These are phyloP conservation scores for Cladophialophora bantiana DNA, from an alignment of 2,329 filamentous ascomycete genomes.

Conservation along the genomic window DNA sequence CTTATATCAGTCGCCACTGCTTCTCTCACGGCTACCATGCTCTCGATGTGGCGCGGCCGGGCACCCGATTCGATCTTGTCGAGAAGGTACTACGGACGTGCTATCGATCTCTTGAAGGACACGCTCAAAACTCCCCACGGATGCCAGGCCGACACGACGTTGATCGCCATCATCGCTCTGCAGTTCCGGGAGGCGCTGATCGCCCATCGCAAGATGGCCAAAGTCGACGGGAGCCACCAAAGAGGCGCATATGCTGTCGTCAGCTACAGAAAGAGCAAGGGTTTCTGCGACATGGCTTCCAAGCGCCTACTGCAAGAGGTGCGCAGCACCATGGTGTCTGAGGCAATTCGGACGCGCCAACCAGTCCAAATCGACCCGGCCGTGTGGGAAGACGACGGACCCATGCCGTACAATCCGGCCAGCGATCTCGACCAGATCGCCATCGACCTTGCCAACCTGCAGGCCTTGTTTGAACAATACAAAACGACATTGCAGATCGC, in stretches of 20 bases:
- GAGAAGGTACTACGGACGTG: slow-evolving; percentile 4
- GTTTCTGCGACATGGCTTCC: slow-evolving; percentile 8
- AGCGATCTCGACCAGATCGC: slow-evolving; percentile 15
- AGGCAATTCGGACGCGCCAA: slow-evolving; percentile 11
- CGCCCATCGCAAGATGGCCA: slow-evolving; percentile 9
- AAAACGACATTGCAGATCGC: background rate
- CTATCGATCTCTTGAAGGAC: slow-evolving; percentile 10
- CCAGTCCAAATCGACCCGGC: slow-evolving; percentile 1
- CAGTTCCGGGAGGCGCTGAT: slow-evolving; percentile 14
- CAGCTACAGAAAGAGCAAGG: slow-evolving; percentile 9
- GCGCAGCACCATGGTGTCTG: slow-evolving; percentile 12
- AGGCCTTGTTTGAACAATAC: slow-evolving; percentile 8
- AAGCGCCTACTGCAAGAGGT: slow-evolving; percentile 11
- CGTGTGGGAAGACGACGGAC: slow-evolving; percentile 12
- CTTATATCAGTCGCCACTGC: slow-evolving; percentile 2
- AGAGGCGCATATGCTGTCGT: slow-evolving; percentile 13
- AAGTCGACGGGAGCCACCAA: slow-evolving; percentile 14
- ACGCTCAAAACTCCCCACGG: background rate
- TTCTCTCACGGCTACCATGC: slow-evolving; percentile 8
- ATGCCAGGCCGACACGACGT: background rate
- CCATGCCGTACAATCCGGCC: slow-evolving; percentile 5
- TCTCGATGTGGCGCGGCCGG: slow-evolving; percentile 7
- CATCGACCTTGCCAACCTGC: slow-evolving; percentile 11
- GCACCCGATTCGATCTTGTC: slow-evolving; percentile 5
- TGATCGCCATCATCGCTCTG: slow-evolving; percentile 12